Base-by-base conservation (phyloP, 306 rosid species). In the Cucumis melo region DNA sequence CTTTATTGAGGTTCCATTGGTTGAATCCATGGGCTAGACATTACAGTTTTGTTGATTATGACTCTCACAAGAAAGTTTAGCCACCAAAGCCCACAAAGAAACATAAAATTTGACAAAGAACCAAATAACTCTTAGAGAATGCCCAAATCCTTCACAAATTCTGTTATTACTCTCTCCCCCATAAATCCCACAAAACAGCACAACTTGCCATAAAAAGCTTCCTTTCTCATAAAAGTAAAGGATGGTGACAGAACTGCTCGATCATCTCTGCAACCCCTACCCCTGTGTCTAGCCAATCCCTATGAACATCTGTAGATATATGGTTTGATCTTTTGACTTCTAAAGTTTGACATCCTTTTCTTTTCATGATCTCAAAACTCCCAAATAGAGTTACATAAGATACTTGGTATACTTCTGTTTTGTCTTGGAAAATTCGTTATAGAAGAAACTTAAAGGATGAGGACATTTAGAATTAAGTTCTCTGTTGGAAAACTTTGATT, bases 1-100 rank as follows among this genome's bases (percentile, higher is more conserved):
- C 59, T 54, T 54, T 19, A 54, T 19, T 54, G 10, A 54, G 59
- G 23, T 1, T 54, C 59, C 59, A 19, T 4, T 1, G 10, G 23
- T 54, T 19, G 59, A 54, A 80, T n/a, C 83, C 66, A 6, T 63
- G 64, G 19, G 59, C 68, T 34, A 78, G 15, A 6, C 64, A 55
- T 19, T 54, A 53, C 34, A 13, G 62, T 23, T 68, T 77, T 70
- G 73, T 76, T 34, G 46, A 48, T 14, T 58, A 76, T 50, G 66
- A 81, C 20, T 6, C 61, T n/a, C 16, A 13, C 5, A 60, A 23
- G 34, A 72, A 77, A 64, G 44, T 48, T 48, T 48, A 3, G 17
- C 54, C 54, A 48, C 19, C 54, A 1, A 48, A 48, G 54, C 54
- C 19, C 54, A 48, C 19, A 48, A 48, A 48, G 16, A 9, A 8